Conservation (phyloP, 2,329 filamentous ascomycete genomes). For the Arachnopeziza araneosa region DNA sequence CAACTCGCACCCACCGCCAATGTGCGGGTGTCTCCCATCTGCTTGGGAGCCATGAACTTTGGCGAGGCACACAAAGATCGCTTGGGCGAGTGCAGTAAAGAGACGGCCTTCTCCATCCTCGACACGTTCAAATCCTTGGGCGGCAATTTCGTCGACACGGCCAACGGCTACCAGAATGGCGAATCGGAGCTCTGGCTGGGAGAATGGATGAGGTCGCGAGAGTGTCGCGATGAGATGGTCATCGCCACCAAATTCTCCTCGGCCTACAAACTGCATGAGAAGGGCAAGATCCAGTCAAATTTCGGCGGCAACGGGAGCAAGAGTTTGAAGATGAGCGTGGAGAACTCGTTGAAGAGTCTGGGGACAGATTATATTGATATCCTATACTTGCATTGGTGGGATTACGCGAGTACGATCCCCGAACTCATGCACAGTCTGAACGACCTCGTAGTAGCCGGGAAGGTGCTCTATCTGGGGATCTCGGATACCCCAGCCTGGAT, state of each 20-base stretch:
- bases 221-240: conserved; percentile 45
- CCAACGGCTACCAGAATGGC: conserved; percentile 46
- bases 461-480: conserved; percentile 61
- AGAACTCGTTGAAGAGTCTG: conserved; percentile 42
- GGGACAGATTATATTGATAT: conserved; percentile 65
- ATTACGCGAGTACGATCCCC: conserved; percentile 54
- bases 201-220: conserved; percentile 45
- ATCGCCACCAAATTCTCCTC: conserved; percentile 49
- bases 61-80: conserved; percentile 43
- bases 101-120: conserved; percentile 48
- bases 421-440: conserved; percentile 65
- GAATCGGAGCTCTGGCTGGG: conserved; percentile 52
- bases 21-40: conserved; percentile 59
- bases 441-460: conserved; percentile 49
- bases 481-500: conserved; percentile 65
- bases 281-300: conserved; percentile 12
- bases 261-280: conserved; percentile 17
- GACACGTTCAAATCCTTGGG: conserved; percentile 50
- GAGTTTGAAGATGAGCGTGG: conserved; percentile 7
- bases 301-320: conserved; percentile 15
- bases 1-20: conserved; percentile 58
- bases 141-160: conserved; percentile 62
- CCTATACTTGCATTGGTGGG: conserved; percentile 32
- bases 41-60: conserved; percentile 59
- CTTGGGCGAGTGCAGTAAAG: conserved; percentile 51